These are phyloP conservation scores for Acorus gramineus DNA, from an alignment of 106 monocot species.

Conservation along the genomic window DNA sequence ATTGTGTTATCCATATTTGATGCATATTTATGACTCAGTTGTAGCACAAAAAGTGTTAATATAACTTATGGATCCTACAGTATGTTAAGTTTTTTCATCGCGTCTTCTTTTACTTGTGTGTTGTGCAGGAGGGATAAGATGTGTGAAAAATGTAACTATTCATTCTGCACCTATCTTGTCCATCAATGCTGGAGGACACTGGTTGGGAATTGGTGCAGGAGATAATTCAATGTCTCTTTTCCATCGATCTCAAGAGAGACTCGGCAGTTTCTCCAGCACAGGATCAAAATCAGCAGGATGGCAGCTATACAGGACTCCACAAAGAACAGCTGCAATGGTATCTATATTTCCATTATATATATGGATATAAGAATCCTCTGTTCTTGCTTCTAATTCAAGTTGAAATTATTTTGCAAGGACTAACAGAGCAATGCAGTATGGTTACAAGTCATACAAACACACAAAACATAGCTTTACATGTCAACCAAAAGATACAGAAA, in stretches of 20 bases:
- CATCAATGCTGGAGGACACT: conserved; percentile 84
- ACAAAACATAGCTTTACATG: too few relatives aligned
- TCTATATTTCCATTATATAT: not conserved
- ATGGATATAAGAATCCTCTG: too few relatives aligned
- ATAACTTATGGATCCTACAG: too few relatives aligned
- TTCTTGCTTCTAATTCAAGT: too few relatives aligned
- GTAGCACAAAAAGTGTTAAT: too few relatives aligned
- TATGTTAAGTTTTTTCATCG: too few relatives aligned
- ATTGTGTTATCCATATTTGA: not conserved
- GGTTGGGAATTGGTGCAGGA: conserved; percentile 97
- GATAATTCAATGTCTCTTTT: conserved; percentile 99
- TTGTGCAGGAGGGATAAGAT: conserved; percentile 66
- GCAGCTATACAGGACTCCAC: conserved; percentile 98
- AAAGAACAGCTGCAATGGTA: conserved; percentile 90
- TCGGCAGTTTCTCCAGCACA: conserved; percentile 69
- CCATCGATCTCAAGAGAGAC: conserved; percentile 92
- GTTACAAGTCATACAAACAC: too few relatives aligned
- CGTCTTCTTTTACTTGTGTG: not conserved
- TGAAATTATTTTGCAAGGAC: too few relatives aligned
- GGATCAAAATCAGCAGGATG: conserved; percentile 85
- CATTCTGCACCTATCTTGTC: conserved; percentile 81
- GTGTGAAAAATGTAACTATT: conserved; percentile 71
- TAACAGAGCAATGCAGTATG: too few relatives aligned
- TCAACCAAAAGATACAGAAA: too few relatives aligned
- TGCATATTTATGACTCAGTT: too few relatives aligned